phyloP scores from a whole-genome alignment of 2,329 filamentous ascomycete genomes.

The Neodidymelliopsis sp. region DNA sequence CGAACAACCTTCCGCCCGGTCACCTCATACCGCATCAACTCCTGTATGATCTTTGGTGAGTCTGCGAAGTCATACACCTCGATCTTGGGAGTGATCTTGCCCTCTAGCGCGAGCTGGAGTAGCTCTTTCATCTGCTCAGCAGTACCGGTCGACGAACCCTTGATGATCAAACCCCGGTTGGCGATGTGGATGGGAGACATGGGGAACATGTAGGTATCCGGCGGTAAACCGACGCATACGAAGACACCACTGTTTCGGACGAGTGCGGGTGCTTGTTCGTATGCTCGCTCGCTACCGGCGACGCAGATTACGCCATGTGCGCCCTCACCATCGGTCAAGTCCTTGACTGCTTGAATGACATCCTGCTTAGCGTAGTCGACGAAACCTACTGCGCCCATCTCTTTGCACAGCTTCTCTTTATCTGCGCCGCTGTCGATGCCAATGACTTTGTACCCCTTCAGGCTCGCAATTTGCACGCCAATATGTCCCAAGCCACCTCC shows the following conservation, averaged over 20 bases:
- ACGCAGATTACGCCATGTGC: conserved; percentile 58
- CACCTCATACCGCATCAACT: conserved; percentile 45
- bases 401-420: conserved; percentile 72
- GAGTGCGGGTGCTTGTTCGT: conserved; percentile 54
- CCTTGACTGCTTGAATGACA: conserved; percentile 50
- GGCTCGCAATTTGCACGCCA: conserved; percentile 80
- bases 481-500: conserved; percentile 82
- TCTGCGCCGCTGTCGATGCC: conserved; percentile 85
- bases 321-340: conserved; percentile 53
- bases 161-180: conserved; percentile 54
- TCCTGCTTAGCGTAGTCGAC: conserved; percentile 76
- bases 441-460: conserved; percentile 83
- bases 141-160: conserved; percentile 57
- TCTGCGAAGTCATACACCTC: conserved; percentile 48
- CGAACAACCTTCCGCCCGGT: conserved; percentile 48
- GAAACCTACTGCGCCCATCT: conserved; percentile 75
- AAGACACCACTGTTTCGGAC: conserved; percentile 57
- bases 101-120: conserved; percentile 52
- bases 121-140: conserved; percentile 56
- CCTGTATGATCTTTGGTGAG: conserved; percentile 45
- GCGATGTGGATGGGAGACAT: conserved; percentile 58
- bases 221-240: conserved; percentile 58
- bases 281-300: conserved; percentile 55
- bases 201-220: conserved; percentile 53
- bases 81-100: conserved; percentile 51